These are phyloP conservation scores for Wickerhamomyces hampshirensis DNA, from an alignment of 805 yeast species.

Conservation along the genomic window DNA sequence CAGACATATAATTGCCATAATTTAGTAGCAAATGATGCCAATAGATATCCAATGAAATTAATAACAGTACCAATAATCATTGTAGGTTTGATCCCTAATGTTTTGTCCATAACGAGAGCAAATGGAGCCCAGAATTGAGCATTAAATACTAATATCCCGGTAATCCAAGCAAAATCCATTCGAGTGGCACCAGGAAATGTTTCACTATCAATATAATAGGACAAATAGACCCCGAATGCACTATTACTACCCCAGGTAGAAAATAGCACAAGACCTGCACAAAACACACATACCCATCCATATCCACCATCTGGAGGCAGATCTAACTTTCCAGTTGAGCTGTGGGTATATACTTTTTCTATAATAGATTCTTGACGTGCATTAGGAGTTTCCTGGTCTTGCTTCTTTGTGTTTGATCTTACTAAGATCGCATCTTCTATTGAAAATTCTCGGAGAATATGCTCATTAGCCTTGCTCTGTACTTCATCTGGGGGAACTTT, in stretches of 20 bases:
- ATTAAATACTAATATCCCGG: slow-evolving; percentile 52
- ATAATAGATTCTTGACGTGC: slow-evolving; percentile 7
- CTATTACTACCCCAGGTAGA: slow-evolving; percentile 68
- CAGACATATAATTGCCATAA: slow-evolving; percentile 64
- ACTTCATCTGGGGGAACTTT: too few species aligned
- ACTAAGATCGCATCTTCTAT: too few species aligned
- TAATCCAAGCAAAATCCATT: slow-evolving; percentile 59
- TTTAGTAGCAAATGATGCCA: slow-evolving; percentile 55
- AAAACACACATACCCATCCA: slow-evolving; percentile 58
- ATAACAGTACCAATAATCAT: slow-evolving; percentile 43
- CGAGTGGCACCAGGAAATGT: slow-evolving; percentile 50
- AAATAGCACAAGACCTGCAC: slow-evolving; percentile 46
- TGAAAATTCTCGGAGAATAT: too few species aligned
- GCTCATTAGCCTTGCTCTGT: too few species aligned
- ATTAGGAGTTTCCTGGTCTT: slow-evolving; percentile 1
- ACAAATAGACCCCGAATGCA: slow-evolving; percentile 53
- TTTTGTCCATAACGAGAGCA: slow-evolving; percentile 38
- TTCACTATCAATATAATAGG: slow-evolving; percentile 46
- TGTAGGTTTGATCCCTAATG: slow-evolving; percentile 45
- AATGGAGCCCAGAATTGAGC: slow-evolving; percentile 62
- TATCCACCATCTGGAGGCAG: slow-evolving; percentile 56
- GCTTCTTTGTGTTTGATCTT: too few species aligned
- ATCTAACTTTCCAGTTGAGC: slow-evolving; percentile 3
- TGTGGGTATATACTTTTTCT: slow-evolving; percentile 30
- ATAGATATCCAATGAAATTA: slow-evolving; percentile 49